phyloP scores from a whole-genome alignment of 306 rosid genomes.

The Potentilla sterilis region DNA sequence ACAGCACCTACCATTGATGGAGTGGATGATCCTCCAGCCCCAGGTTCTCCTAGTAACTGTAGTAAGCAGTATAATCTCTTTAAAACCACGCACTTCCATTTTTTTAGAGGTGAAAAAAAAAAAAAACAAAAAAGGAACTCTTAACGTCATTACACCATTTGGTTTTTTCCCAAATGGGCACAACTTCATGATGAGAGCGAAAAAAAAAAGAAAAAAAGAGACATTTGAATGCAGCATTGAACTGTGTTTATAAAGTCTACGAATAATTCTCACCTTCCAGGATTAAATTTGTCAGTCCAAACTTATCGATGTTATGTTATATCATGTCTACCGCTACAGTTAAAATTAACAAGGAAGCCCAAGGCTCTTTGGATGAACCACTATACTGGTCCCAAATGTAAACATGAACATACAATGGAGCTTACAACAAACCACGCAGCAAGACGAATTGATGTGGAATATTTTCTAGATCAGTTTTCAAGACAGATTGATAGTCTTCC shows the following conservation, averaged over 20 bases:
- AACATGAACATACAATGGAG: background rate
- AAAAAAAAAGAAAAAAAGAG: background rate
- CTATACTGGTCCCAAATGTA: background rate
- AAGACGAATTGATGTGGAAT: background rate
- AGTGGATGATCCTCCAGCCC: slow-evolving; percentile 94
- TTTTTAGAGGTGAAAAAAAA: background rate
- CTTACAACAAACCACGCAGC: background rate
- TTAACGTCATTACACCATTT: background rate
- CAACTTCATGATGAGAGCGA: background rate
- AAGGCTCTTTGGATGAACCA: background rate
- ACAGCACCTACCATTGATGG: slow-evolving; percentile 99
- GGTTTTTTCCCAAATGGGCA: background rate
- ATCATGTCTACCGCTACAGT: background rate
- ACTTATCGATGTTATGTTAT: background rate
- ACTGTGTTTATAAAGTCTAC: background rate
- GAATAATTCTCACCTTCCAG: background rate
- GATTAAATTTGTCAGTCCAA: background rate
- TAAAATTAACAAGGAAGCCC: background rate
- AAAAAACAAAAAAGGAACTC: background rate
- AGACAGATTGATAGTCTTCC: background rate
- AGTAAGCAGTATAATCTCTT: slow-evolving; percentile 30
- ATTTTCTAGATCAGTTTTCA: background rate
- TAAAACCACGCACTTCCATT: slow-evolving; percentile 2
- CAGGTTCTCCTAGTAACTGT: slow-evolving; percentile 96
- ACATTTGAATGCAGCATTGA: background rate